Base-by-base conservation (phyloP, 129 eudicot genomes). In the Sambucus nigra region DNA sequence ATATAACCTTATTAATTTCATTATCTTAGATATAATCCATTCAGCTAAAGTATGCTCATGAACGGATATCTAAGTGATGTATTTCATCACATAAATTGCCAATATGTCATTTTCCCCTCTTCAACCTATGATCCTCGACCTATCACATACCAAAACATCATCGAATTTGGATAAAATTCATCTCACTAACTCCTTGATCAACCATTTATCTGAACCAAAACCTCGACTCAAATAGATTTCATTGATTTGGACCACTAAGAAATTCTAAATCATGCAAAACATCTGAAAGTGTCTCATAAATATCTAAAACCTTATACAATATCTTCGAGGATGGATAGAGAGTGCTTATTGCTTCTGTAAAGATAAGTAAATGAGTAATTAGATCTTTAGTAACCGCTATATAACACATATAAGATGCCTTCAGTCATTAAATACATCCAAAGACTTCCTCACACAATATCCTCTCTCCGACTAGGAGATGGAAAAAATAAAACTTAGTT, bases 361-460 rank as follows among this genome's bases (percentile, higher is more conserved):
- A 42, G 48, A 0, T 42, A 14, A 15, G 4, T 11, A 42, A 15
- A 14, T 0, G 5, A 42, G n/a, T 3, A 13, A 4, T 16, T 0
- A 20, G 19, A 42, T 42, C 48, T 42, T 42, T 42, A 42, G n/a
- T 15, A 11, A 20, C n/a, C 5, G 4, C 7, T 4, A 0, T 14
- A 40, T 13, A 42, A 16, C 5, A n/a, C 19, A 1, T 16, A 42
- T 4, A 15, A 9, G 7, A 15, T 31, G 38, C 10, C 8, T 11
- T 11, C 5, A 11, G 38, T 31, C 20, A 2, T 0, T 4, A 5
- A 6, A 25, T n/a, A 63, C 24, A 51, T 5, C 25, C 26, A 17
- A 63, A 63, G 10, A 63, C 40, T 40, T 15, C 26, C n/a, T 29
- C 29, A 24, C 63, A 54, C 9, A 55, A 45, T 15, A 10, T 19